Conservation (phyloP, 805 yeast species). For the baker's yeast (Saccharomyces cerevisiae) region DNA sequence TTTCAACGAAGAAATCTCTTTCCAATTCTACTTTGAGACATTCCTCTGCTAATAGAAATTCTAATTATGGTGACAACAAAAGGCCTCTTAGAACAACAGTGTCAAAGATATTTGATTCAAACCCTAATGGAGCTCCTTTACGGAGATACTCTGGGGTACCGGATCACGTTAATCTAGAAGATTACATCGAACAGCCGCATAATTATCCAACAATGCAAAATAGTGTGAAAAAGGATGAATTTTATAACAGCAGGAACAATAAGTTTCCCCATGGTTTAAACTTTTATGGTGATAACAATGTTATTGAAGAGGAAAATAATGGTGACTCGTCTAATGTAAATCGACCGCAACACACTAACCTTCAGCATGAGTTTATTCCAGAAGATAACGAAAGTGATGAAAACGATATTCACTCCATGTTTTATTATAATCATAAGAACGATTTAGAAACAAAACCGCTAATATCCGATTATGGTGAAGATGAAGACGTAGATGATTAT, state of each 20-base stretch:
- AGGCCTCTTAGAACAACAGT: conserved; percentile 55
- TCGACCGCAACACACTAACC: not conserved
- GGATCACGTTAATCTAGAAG: conserved; percentile 44
- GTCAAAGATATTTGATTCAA: conserved; percentile 63
- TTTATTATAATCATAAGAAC: conserved; percentile 27
- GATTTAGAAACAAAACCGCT: conserved; percentile 26
- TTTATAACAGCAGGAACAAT: not conserved
- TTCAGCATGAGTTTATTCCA: not conserved
- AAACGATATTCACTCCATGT: conserved; percentile 28
- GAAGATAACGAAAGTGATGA: conserved; percentile 15
- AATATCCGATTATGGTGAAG: conserved; percentile 28
- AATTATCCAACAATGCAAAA: conserved; percentile 17
- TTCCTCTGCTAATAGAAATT: conserved; percentile 4
- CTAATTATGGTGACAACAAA: conserved; percentile 8
- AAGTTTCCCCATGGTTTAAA: not conserved
- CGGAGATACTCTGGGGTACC: conserved; percentile 67
- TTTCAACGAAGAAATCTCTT: conserved; percentile 4
- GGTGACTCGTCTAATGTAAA: not conserved
- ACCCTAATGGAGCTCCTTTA: conserved; percentile 50
- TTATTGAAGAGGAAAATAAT: conserved; percentile 16
- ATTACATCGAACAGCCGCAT: conserved; percentile 37
- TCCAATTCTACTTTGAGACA: conserved; percentile 13
- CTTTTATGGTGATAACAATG: conserved; percentile 7
- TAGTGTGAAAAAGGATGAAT: conserved; percentile 3
- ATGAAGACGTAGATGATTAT: conserved; percentile 21